Evolutionary conservation across 2,329 filamentous ascomycete genomes (phyloP), one percentile per base, ranked within the genome.

Genomic region (Neonectria faginata): DNA sequence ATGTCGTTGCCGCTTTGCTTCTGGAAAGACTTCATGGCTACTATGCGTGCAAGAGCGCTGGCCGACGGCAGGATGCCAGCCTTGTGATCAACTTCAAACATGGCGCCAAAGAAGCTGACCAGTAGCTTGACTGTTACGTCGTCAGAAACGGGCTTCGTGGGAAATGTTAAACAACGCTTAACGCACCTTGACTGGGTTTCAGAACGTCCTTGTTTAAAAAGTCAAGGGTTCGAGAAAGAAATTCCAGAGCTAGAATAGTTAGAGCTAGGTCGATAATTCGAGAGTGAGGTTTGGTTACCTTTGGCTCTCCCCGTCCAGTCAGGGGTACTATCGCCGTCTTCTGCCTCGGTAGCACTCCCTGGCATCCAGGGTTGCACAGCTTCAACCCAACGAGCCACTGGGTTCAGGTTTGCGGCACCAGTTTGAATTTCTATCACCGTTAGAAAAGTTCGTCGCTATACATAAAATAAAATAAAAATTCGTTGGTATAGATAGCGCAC

Each of bases 61-160:
- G 85, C 79, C 2, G 86, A 85, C 1, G 86, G 81, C 47, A 85
- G 77, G 60, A 88, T 83, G 44, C 86, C 86, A n/a, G 85, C 86
- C 71, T 86, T 86, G 76, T 88, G 85, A 67, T 88, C 86, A 57
- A 85, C 83, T 2, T 84, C 84, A 67, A 88, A 88, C 80, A 88
- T 86, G 62, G 84, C 83, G 14, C 84, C 83, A 61, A 89, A 89
- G 77, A 88, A 89, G 39, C 79, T 78, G 27, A 87, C 78, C 9
- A 86, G 73, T 0, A 86, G 74, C 54, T 83, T 82, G 33, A 85
- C 79, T 81, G 53, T 11, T 10, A 3, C 10, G 7, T n/a, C 51
- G 45, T 75, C 31, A 74, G 62, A 31, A 11, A 44, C 14, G 55
- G 18, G 8, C 25, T 18, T 7, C 18, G 12, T 22, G 27, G 11